phyloP scores from a whole-genome alignment of 768 basidiomycete genomes.

The Exidia glandulosa region DNA sequence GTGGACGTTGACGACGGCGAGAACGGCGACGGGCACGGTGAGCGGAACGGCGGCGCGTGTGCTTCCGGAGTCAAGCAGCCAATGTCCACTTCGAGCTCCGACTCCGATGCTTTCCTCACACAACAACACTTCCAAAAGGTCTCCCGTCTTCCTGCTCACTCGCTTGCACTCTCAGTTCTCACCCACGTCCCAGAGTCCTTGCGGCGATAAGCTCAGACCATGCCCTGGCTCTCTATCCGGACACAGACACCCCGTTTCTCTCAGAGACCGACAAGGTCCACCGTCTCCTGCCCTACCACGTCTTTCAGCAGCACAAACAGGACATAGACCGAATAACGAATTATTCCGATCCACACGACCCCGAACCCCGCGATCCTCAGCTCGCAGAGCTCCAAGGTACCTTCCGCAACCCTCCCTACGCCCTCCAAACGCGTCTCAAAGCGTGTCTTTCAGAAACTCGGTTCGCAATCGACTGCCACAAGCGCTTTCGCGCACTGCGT shows the following conservation, averaged over 20 bases:
- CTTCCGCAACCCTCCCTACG: neutral
- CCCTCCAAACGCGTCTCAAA: neutral
- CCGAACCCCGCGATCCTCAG: conserved; percentile 29
- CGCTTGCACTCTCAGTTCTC: neutral
- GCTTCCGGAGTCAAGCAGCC: neutral
- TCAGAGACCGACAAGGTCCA: conserved; percentile 52
- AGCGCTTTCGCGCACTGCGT: conserved; percentile 42
- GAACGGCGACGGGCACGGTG: too few species aligned
- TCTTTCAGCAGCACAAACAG: conserved; percentile 64
- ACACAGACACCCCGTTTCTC: conserved; percentile 57
- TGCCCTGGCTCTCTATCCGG: conserved; percentile 44
- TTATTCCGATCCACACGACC: conserved; percentile 51
- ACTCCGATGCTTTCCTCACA: neutral
- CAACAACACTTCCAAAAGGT: neutral
- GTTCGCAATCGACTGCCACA: conserved; percentile 57
- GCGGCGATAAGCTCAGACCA: conserved; percentile 54
- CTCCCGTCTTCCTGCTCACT: neutral
- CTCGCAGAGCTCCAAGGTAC: conserved; percentile 45
- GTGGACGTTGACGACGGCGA: too few species aligned
- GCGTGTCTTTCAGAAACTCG: conserved; percentile 41
- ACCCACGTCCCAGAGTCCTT: conserved; percentile 35
- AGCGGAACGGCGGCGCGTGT: too few species aligned
- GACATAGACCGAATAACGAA: conserved; percentile 34
- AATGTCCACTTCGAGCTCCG: neutral
- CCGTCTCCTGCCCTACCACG: conserved; percentile 69